A percentile compares a stretch with the other conserved stretches of the same genome.
These are phyloP conservation scores for Hypoxylon perforatum DNA, from an alignment of 495 filamentous ascomycete genomes.

Conservation along the genomic window DNA sequence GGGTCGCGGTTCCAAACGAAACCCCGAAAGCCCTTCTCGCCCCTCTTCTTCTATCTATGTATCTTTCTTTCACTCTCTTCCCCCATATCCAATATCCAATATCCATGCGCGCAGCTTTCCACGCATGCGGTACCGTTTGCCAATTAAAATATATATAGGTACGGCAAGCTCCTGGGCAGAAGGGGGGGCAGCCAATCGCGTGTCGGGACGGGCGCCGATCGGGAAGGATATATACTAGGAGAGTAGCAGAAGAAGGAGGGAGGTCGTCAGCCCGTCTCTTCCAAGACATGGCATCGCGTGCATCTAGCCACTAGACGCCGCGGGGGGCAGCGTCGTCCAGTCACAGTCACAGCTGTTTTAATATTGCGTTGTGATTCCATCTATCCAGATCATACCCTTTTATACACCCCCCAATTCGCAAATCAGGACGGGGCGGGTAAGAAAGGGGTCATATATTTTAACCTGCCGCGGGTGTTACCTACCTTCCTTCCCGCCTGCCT, in stretches of 20 bases:
- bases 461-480: conserved; percentile 39
- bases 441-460: conserved; percentile 32
- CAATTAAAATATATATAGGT: conserved; percentile 10
- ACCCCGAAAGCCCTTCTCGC: conserved; percentile 27
- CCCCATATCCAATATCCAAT: no score
- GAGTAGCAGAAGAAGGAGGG: not conserved
- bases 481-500: not conserved
- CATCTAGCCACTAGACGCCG: conserved; percentile 33
- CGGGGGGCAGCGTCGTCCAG: conserved; percentile 19
- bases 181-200: conserved; percentile 30
- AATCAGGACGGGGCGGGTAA: conserved; percentile 38
- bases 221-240: conserved; percentile 19
- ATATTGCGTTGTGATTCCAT: conserved; percentile 21
- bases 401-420: conserved; percentile 12
- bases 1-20: conserved; percentile 40
- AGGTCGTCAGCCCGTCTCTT: conserved; percentile 22
- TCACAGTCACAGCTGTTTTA: conserved; percentile 27
- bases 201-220: conserved; percentile 28
- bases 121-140: not conserved
- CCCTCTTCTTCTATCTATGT: no score
- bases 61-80: not conserved
- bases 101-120: not conserved
- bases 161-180: no score
- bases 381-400: conserved; percentile 25
- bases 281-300: conserved; percentile 43